These are phyloP conservation scores for Penicillium antarcticum DNA, from an alignment of 495 filamentous ascomycete genomes.

Conservation along the genomic window DNA sequence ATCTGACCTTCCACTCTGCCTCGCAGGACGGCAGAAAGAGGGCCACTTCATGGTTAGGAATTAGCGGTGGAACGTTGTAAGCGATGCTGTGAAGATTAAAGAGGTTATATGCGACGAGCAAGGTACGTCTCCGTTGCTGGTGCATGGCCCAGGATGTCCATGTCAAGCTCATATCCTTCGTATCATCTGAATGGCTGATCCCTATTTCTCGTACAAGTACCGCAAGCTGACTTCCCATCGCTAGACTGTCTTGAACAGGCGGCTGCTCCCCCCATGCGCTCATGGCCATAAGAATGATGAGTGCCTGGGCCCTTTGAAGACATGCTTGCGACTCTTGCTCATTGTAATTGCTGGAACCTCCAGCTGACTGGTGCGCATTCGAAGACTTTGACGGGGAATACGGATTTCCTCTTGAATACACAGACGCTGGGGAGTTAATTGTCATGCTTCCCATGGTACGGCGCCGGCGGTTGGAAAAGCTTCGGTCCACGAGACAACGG, in stretches of 20 bases:
- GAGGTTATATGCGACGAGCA: slow-evolving; percentile 11
- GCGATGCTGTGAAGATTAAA: slow-evolving; percentile 14
- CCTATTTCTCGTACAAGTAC: not conserved
- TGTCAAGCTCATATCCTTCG: not conserved
- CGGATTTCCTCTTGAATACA: not conserved
- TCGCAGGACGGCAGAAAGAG: slow-evolving; percentile 15
- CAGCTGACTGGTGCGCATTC: not conserved
- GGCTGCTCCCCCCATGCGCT: not conserved
- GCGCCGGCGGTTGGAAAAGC: not conserved
- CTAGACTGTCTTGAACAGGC: slow-evolving; percentile 1
- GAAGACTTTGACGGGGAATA: not conserved
- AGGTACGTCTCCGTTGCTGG: slow-evolving; percentile 6
- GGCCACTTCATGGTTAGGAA: slow-evolving; percentile 14
- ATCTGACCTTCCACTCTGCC: slow-evolving; percentile 12
- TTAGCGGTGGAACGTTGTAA: slow-evolving; percentile 15
- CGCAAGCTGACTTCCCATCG: slow-evolving; percentile 4
- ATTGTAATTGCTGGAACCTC: not conserved
- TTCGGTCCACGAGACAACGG: not conserved
- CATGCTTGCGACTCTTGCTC: not conserved
- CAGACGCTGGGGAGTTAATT: not conserved
- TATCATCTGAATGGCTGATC: not conserved
- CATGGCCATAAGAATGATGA: slow-evolving; percentile 9
- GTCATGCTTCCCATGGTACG: not conserved
- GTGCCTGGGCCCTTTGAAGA: not conserved
- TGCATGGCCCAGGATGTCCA: not conserved